These are phyloP conservation scores for Talaromyces liani DNA, from an alignment of 495 filamentous ascomycete genomes.

Conservation along the genomic window DNA sequence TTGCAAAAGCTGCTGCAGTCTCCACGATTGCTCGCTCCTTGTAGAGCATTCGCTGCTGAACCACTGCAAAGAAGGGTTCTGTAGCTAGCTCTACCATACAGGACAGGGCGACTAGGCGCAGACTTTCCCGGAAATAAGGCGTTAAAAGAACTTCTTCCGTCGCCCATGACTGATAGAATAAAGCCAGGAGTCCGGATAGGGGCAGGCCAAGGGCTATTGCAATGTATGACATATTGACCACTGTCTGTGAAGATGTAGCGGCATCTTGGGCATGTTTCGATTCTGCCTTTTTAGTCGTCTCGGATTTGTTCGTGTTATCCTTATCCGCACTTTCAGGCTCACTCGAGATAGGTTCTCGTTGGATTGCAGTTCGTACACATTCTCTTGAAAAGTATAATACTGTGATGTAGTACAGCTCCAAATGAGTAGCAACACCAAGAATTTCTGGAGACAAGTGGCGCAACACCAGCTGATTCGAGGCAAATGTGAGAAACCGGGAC, in stretches of 20 bases:
- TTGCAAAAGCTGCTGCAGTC: slow-evolving; percentile 63
- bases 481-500: slow-evolving; percentile 81
- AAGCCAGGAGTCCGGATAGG: slow-evolving; percentile 51
- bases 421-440: slow-evolving; percentile 76
- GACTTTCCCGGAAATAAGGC: slow-evolving; percentile 53
- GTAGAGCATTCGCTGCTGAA: slow-evolving; percentile 74
- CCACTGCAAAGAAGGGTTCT: slow-evolving; percentile 79
- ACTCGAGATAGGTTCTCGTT: slow-evolving; percentile 54
- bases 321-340: slow-evolving; percentile 9
- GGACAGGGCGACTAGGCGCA: slow-evolving; percentile 66
- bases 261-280: slow-evolving; percentile 12
- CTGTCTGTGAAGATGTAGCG: slow-evolving; percentile 48
- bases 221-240: slow-evolving; percentile 83
- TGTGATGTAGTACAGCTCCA: slow-evolving; percentile 83
- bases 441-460: slow-evolving; percentile 77
- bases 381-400: slow-evolving; percentile 90
- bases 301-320: slow-evolving; percentile 11
- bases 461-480: slow-evolving; percentile 81
- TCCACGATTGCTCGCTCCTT: slow-evolving; percentile 75
- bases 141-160: slow-evolving; percentile 44
- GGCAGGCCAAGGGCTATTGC: slow-evolving; percentile 62
- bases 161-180: slow-evolving; percentile 55
- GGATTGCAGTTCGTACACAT: slow-evolving; percentile 75
- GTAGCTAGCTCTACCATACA: slow-evolving; percentile 70
- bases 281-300: neutral